Percentiles rank a stretch among this genome's conserved stretches.
Conservation (phyloP, 2,329 filamentous ascomycete genomes). For the Aspergillus sp. region DNA sequence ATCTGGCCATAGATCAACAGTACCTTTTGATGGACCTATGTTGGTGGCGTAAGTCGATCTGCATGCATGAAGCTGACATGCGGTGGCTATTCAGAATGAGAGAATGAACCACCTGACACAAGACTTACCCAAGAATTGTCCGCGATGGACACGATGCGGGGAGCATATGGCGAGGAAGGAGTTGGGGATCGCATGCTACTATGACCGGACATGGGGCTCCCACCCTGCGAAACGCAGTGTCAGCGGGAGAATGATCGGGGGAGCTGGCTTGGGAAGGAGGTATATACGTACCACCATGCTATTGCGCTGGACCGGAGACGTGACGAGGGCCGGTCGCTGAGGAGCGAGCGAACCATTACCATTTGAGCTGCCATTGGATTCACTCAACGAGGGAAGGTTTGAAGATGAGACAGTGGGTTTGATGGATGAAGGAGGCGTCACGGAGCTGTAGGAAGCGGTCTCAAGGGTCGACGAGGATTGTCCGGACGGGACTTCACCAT, state of each 20-base stretch:
- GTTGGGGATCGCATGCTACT: constrained; percentile 49
- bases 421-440: constrained; percentile 72
- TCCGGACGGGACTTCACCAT: constrained; percentile 61
- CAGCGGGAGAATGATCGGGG: too few relatives aligned
- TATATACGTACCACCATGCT: constrained; percentile 38
- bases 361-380: constrained; percentile 50
- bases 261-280: too few relatives aligned
- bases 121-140: constrained; percentile 79
- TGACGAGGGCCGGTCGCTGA: constrained; percentile 45
- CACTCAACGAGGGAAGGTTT: constrained; percentile 51
- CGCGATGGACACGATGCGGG: constrained; percentile 71
- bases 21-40: constrained; percentile 85
- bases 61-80: not conserved
- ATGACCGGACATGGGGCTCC: constrained; percentile 27
- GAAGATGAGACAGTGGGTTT: constrained; percentile 65
- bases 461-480: constrained; percentile 61
- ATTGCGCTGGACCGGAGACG: constrained; percentile 40
- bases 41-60: constrained; percentile 8
- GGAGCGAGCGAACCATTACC: constrained; percentile 40
- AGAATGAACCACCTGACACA: not conserved
- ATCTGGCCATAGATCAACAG: constrained; percentile 78
- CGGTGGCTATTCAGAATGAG: not conserved
- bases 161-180: constrained; percentile 75
- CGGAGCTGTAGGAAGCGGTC: constrained; percentile 58
- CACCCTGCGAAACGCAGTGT: constrained; percentile 25